These are phyloP conservation scores for Phallus indusiatus DNA, from an alignment of 768 basidiomycete species.

Conservation along the genomic window DNA sequence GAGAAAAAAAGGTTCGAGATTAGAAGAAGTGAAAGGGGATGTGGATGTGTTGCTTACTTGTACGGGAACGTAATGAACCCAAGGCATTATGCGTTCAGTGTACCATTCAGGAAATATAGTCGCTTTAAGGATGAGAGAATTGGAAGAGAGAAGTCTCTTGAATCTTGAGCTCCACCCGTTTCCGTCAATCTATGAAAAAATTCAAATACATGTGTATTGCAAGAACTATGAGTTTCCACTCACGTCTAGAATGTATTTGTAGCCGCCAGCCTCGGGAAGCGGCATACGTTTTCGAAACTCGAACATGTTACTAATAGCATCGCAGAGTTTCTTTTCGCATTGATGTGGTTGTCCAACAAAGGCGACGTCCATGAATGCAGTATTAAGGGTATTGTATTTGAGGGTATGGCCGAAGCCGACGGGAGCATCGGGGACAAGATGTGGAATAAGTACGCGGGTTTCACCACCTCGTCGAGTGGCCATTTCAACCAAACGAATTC, in stretches of 20 bases:
- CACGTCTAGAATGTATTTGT: conserved; percentile 55
- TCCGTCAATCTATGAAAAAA: conserved; percentile 38
- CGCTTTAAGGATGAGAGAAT: conserved; percentile 56
- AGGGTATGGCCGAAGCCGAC: neutral
- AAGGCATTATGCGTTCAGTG: conserved; percentile 47
- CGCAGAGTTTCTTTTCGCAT: conserved; percentile 38
- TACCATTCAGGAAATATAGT: conserved; percentile 73
- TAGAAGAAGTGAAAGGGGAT: neutral
- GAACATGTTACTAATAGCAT: conserved; percentile 34
- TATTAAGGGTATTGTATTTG: conserved; percentile 27
- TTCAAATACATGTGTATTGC: neutral
- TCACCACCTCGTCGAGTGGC: conserved; percentile 34
- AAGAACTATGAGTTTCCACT: conserved; percentile 13
- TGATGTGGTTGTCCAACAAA: conserved; percentile 36
- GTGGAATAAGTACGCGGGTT: conserved; percentile 28
- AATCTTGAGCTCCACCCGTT: conserved; percentile 68
- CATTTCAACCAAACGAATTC: conserved; percentile 36
- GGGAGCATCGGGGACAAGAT: conserved; percentile 13
- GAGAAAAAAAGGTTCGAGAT: neutral
- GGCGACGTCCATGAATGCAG: conserved; percentile 52
- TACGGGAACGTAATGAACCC: conserved; percentile 70
- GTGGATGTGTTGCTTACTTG: conserved; percentile 20
- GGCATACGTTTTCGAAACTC: conserved; percentile 39
- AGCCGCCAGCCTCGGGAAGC: conserved; percentile 40
- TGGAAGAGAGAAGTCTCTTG: conserved; percentile 52